phyloP scores from a whole-genome alignment of 257 asterid genomes.

The Eustoma russellianum region DNA sequence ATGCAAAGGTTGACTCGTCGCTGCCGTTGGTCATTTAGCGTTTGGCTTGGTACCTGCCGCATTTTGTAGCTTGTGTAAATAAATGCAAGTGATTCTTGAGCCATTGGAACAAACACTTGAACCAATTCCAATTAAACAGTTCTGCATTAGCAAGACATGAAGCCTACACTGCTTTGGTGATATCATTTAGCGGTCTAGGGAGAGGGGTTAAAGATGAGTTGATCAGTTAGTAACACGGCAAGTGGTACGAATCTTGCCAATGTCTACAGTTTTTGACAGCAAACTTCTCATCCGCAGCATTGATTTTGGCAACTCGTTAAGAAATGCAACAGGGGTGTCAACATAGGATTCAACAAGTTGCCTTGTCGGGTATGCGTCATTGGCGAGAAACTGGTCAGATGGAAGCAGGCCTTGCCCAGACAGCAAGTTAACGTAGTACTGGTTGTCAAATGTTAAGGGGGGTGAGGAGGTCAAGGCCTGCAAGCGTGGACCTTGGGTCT shows the following conservation, averaged over 20 bases:
- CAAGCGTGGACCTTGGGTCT: constrained; percentile 55
- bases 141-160: background rate
- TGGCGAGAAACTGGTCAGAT: constrained; percentile 53
- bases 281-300: constrained; percentile 73
- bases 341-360: constrained; percentile 34
- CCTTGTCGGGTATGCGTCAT: constrained; percentile 25
- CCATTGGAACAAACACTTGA: too few relatives aligned
- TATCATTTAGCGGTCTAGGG: too few relatives aligned
- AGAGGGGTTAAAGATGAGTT: too few relatives aligned
- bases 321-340: too few relatives aligned
- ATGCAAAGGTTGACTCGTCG: too few relatives aligned
- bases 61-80: too few relatives aligned
- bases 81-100: too few relatives aligned
- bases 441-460: constrained; percentile 55
- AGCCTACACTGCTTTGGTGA: background rate
- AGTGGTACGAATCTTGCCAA: constrained; percentile 50
- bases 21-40: too few relatives aligned
- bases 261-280: constrained; percentile 15
- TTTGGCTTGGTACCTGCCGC: too few relatives aligned
- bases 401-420: constrained; percentile 65
- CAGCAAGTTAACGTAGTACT: constrained; percentile 57
- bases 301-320: constrained; percentile 44
- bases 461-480: constrained; percentile 26
- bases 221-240: constrained; percentile 47
- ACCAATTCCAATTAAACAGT: too few relatives aligned